Conservation (phyloP, 495 filamentous ascomycete species). For the Talaromyces ruber region DNA sequence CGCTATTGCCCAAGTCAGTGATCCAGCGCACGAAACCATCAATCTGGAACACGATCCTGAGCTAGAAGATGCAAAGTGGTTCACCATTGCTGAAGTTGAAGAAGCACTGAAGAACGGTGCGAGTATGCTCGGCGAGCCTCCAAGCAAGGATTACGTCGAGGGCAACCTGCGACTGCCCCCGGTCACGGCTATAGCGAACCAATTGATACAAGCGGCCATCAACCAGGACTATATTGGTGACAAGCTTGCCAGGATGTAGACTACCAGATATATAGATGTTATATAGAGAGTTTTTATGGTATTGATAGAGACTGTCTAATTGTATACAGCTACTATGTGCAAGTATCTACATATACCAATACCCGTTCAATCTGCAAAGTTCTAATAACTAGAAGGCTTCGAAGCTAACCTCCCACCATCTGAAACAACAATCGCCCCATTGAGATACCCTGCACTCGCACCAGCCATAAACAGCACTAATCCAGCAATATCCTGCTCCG, state of each 20-base stretch:
- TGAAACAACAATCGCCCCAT: conserved; percentile 42
- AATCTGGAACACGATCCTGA: conserved; percentile 82
- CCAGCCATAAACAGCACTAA: conserved; percentile 53
- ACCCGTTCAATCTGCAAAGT: too few relatives aligned
- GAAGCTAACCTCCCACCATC: conserved; percentile 33
- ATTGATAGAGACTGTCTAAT: not conserved
- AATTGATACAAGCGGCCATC: conserved; percentile 50
- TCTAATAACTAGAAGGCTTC: conserved; percentile 2
- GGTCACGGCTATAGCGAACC: conserved; percentile 71
- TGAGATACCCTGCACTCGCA: conserved; percentile 50
- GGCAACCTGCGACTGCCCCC: conserved; percentile 65
- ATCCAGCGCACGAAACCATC: conserved; percentile 71
- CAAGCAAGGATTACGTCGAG: conserved; percentile 60
- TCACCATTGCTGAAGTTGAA: conserved; percentile 49
- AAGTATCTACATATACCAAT: not conserved
- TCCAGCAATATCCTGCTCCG: conserved; percentile 54
- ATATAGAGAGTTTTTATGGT: not conserved
- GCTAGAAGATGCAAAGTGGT: conserved; percentile 85
- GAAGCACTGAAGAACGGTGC: conserved; percentile 52
- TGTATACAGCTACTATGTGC: not conserved
- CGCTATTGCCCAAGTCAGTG: conserved; percentile 70
- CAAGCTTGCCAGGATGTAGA: conserved; percentile 26
- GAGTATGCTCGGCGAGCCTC: conserved; percentile 56
- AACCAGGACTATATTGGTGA: conserved; percentile 34
- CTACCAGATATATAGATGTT: conserved; percentile 1